Conservation (phyloP, 352 stramenopile species). For the Phytophthora tentaculata region DNA sequence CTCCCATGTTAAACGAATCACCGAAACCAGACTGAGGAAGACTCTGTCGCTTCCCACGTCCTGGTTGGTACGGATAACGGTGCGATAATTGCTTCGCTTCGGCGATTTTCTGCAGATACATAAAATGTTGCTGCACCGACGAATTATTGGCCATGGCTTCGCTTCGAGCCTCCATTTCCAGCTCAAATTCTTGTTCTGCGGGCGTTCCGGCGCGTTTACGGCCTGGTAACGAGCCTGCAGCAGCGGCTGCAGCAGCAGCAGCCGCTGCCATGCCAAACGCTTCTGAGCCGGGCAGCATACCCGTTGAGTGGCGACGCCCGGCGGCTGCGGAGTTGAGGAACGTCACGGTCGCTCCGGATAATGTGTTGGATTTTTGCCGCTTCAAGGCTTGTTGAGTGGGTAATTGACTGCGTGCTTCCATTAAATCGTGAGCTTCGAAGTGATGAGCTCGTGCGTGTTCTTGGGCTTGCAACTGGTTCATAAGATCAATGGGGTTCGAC, state of each 20-base stretch:
- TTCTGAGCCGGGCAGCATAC: slow-evolving; percentile 47
- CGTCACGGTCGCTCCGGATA: slow-evolving; percentile 30
- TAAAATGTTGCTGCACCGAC: slow-evolving; percentile 27
- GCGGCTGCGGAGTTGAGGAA: slow-evolving; percentile 43
- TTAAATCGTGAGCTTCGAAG: slow-evolving; percentile 34
- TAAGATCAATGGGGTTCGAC: slow-evolving; percentile 26
- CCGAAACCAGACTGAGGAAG: slow-evolving; percentile 38
- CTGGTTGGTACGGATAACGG: slow-evolving; percentile 24
- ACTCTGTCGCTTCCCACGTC: slow-evolving; percentile 50
- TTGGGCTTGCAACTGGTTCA: slow-evolving; percentile 15
- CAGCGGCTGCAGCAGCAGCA: slow-evolving; percentile 22
- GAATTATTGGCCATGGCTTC: slow-evolving; percentile 15
- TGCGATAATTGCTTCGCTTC: slow-evolving; percentile 36
- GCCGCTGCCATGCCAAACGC: slow-evolving; percentile 37
- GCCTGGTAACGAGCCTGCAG: slow-evolving; percentile 5
- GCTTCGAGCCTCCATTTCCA: slow-evolving; percentile 39
- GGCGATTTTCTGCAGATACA: slow-evolving; percentile 35
- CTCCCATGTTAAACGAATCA: slow-evolving; percentile 16
- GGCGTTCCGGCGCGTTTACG: slow-evolving; percentile 31
- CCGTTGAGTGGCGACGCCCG: slow-evolving; percentile 54
- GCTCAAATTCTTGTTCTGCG: slow-evolving; percentile 43
- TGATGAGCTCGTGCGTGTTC: slow-evolving; percentile 16
- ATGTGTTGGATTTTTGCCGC: slow-evolving; percentile 45
- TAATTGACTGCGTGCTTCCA: slow-evolving; percentile 24
- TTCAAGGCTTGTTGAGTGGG: slow-evolving; percentile 44